phyloP scores from a whole-genome alignment of 2,329 filamentous ascomycete species.

The Dothiorella sarmentorum region DNA sequence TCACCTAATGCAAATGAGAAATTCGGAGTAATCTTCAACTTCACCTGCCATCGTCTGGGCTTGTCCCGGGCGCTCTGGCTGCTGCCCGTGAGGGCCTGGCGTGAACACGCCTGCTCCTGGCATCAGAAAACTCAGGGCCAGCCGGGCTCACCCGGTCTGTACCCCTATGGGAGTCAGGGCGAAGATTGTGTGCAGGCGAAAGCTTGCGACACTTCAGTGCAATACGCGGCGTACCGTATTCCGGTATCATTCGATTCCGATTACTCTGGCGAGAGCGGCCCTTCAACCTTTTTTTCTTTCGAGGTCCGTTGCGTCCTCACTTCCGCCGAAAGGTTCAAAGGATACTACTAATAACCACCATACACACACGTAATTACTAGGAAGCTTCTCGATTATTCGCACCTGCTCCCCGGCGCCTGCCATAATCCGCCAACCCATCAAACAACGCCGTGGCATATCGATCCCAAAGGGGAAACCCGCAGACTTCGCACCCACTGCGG shows the following conservation, averaged over 20 bases:
- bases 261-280: conserved; percentile 80
- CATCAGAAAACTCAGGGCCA: conserved; percentile 84
- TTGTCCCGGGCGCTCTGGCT: conserved; percentile 36
- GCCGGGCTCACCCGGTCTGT: conserved; percentile 26
- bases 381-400: too few species aligned
- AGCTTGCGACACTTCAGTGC: conserved; percentile 77
- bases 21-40: conserved; percentile 95
- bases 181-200: conserved; percentile 71
- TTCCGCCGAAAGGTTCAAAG: conserved; percentile 22
- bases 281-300: conserved; percentile 55
- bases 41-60: conserved; percentile 42
- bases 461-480: too few species aligned
- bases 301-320: conserved; percentile 44
- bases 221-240: conserved; percentile 78
- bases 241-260: conserved; percentile 83
- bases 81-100: conserved; percentile 84
- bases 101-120: conserved; percentile 80
- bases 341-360: conserved; percentile 41
- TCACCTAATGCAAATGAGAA: conserved; percentile 75
- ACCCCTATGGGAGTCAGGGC: conserved; percentile 87
- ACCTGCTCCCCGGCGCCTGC: too few species aligned
- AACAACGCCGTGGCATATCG: too few species aligned
- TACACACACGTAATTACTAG: not conserved
- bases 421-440: too few species aligned
- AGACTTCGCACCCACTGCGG: too few species aligned